Conservation (phyloP, 73 alveolate species). For the Paraurostyla sp. region DNA sequence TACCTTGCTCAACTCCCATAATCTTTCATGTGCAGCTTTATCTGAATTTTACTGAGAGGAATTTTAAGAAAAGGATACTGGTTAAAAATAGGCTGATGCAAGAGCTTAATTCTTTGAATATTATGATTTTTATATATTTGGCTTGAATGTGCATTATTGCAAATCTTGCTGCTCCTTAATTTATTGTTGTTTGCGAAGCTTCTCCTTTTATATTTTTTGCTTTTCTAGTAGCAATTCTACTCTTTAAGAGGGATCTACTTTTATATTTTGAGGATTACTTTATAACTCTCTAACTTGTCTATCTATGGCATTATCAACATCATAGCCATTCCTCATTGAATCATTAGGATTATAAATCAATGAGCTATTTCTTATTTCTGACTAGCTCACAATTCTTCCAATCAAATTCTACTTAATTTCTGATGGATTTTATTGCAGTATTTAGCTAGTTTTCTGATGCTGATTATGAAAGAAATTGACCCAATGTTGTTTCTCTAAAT, state of each 20-base stretch:
- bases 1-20: constrained; percentile 46
- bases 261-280: constrained; percentile 1
- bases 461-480: constrained; percentile 30
- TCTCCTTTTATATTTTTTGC: constrained; percentile 17
- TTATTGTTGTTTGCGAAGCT: not conserved
- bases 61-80: no score
- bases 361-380: constrained; percentile 22
- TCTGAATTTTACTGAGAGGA: not conserved
- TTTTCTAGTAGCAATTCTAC: constrained; percentile 34
- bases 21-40: constrained; percentile 57
- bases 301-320: not conserved
- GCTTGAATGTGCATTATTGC: constrained; percentile 52
- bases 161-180: not conserved
- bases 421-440: not conserved
- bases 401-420: not conserved
- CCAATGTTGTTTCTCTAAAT: constrained; percentile 44
- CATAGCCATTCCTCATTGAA: not conserved
- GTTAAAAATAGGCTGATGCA: no score
- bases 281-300: constrained; percentile 14
- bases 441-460: not conserved
- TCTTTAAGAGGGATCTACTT: constrained; percentile 40
- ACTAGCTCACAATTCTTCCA: constrained; percentile 32
- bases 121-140: constrained; percentile 13
- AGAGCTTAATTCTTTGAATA: not conserved
- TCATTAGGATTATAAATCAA: no score